Conservation (phyloP, 1,284 basidiomycete genomes). For the Coriolopsis trogii region DNA sequence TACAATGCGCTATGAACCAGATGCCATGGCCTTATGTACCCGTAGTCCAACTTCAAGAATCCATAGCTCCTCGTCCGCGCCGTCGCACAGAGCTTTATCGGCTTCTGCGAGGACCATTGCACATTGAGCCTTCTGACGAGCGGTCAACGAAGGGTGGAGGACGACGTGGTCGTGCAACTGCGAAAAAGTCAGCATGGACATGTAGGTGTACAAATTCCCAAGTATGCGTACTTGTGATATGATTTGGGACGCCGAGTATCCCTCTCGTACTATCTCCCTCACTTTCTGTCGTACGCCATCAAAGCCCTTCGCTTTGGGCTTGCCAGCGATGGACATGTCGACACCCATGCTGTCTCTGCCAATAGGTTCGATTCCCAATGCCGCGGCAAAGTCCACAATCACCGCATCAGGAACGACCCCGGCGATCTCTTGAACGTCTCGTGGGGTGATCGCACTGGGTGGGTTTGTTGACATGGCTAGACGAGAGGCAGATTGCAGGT, state of each 20-base stretch:
- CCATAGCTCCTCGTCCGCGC: slow-evolving; percentile 98
- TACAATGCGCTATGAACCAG: slow-evolving; percentile 1
- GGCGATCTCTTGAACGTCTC: slow-evolving; percentile 94
- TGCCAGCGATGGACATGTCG: slow-evolving; percentile 45
- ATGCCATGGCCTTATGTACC: slow-evolving; percentile 63
- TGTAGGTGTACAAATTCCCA: too few relatives aligned
- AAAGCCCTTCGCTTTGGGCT: slow-evolving; percentile 53
- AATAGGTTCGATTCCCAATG: slow-evolving; percentile 76
- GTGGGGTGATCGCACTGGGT: slow-evolving; percentile 71
- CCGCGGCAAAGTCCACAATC: slow-evolving; percentile 69
- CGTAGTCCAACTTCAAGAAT: slow-evolving; percentile 85
- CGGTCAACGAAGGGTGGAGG: slow-evolving; percentile 78
- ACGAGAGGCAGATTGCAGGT: slow-evolving; percentile 93
- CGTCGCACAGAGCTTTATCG: slow-evolving; percentile 95
- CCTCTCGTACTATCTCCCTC: slow-evolving; percentile 78
- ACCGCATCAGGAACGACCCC: slow-evolving; percentile 87
- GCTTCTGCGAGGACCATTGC: slow-evolving; percentile 91
- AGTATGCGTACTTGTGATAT: slow-evolving; percentile 75
- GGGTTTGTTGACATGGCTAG: slow-evolving; percentile 73
- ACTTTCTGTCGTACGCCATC: slow-evolving; percentile 76
- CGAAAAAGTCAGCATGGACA: slow-evolving; percentile 1
- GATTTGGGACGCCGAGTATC: slow-evolving; percentile 92
- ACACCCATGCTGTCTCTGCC: slow-evolving; percentile 52
- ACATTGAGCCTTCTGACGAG: slow-evolving; percentile 82
- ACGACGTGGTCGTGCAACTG: slow-evolving; percentile 93